Evolutionary conservation across 2,329 filamentous ascomycete species (phyloP), one percentile per base, ranked within the genome.

Genomic region (Coniochaeta prunicola): DNA sequence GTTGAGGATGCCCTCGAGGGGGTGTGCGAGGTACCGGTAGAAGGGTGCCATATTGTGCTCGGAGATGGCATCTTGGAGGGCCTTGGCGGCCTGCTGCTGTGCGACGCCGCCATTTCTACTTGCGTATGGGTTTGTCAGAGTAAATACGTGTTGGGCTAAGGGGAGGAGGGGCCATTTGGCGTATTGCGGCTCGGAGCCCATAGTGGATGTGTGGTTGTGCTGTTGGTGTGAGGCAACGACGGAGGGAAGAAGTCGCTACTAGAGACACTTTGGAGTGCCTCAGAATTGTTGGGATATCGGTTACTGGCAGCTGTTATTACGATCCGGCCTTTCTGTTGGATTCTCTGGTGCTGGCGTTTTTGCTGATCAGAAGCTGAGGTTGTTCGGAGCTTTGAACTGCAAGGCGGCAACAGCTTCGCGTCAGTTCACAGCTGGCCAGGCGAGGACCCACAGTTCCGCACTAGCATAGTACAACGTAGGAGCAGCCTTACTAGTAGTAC

Each of bases 1-100:
- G 73, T 96, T 96, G 71, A 96, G 77, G 63, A 94, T 87, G 61
- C 92, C 92, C 62, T 94, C 89, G 62, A 84, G 80, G 7, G 90
- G 90, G 69, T 94, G 90, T 63, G 90, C 89, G 56, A 96, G 83
- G 73, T 92, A 90, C 70, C 88, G 86, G 78, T 94, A 96, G 62
- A 96, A 84, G 30, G 90, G 90, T 19, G 90, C 90, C 89, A 94
- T 94, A 78, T 92, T 90, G 73, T 93, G 82, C 75, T 91, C 84
- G 68, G 79, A 77, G 74, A 96, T 93, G 73, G 88, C 90, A 82
- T 92, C 87, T 79, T 92, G 88, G 60, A 96, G 80, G 62, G 80
- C 80, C 76, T 90, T 89, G 65, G 87, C 80, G 40, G 90, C 85
- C 59, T 82, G 75, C 74, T 92, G 85, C 75, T 92, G 90, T 60